Conservation (phyloP, 257 asterid species). For the Mitragyna speciosa region DNA sequence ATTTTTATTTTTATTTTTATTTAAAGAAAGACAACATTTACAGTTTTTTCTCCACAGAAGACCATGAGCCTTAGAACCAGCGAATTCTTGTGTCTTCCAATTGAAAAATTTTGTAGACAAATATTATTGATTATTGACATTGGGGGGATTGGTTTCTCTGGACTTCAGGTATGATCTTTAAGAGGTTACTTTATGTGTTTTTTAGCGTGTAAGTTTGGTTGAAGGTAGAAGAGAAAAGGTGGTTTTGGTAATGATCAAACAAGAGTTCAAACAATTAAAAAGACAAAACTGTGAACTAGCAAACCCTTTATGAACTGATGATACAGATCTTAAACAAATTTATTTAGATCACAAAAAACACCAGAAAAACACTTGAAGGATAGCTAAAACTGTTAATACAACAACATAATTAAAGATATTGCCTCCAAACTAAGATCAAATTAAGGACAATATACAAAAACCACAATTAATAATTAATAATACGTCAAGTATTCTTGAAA, state of each 20-base stretch:
- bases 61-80: background rate
- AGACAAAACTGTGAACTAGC: too few relatives aligned
- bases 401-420: background rate
- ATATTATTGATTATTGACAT: background rate
- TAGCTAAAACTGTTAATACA: too few relatives aligned
- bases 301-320: background rate
- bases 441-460: background rate
- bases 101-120: background rate
- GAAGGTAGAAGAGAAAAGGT: too few relatives aligned
- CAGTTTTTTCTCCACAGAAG: background rate
- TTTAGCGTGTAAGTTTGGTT: background rate
- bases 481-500: background rate
- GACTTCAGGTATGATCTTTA: too few relatives aligned
- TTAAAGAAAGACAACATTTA: background rate
- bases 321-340: background rate
- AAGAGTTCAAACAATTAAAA: too few relatives aligned
- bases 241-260: too few relatives aligned
- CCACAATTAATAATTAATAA: background rate
- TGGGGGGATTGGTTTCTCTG: background rate
- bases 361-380: background rate
- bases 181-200: too few relatives aligned
- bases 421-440: background rate
- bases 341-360: background rate
- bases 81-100: background rate
- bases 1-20: background rate